Evolutionary conservation across 2,329 filamentous ascomycete genomes (phyloP), one percentile per base, ranked within the genome.

Genomic region (Stemphylium lycopersici): DNA sequence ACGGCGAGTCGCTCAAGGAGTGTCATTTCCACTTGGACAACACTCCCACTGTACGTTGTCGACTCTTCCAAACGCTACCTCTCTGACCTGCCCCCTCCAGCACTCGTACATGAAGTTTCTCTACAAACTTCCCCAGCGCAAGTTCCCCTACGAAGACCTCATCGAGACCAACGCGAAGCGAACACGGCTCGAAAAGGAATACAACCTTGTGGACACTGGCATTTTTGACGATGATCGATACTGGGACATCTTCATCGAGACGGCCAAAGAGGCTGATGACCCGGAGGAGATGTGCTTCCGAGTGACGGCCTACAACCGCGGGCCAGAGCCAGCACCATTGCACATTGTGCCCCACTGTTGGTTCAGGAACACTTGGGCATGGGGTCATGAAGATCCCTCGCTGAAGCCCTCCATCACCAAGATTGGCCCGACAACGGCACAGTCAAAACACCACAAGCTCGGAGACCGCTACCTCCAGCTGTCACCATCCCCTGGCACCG

Each of bases 31-130:
- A 98, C 76, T 79, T 97, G 54, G 93, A 98, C 77, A 98, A 98
- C 75, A 96, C 91, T 24, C 93, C 93, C 53, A 86, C 85, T 51
- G 83, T 84, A 75, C 58, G 76, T 61, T 16, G 2, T 22, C 79
- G 81, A 13, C 4, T 40, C 22, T 39, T 4, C 34, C n/a, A 78
- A 81, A 10, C 1, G 26, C 24, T 78, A 82, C 55, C 15, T 40
- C 39, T 7, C 57, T 64, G 58, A 61, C 62, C 66, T 39, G 3
- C 13, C 53, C 55, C 74, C 13, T 52, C 55, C 74, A 93, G 90
- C 93, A 97, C 77, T 96, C 93, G 24, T 98, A 98, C 81, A 98
- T 98, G 93, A 98, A 98, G 77, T 96, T 88, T 71, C 87, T 98
- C 64, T 98, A 98, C 84, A 98, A 98, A 77, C 96, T 97, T 68